Evolutionary conservation across 2,329 filamentous ascomycete species (phyloP).

Genomic region (Boeremia lycopersici): DNA sequence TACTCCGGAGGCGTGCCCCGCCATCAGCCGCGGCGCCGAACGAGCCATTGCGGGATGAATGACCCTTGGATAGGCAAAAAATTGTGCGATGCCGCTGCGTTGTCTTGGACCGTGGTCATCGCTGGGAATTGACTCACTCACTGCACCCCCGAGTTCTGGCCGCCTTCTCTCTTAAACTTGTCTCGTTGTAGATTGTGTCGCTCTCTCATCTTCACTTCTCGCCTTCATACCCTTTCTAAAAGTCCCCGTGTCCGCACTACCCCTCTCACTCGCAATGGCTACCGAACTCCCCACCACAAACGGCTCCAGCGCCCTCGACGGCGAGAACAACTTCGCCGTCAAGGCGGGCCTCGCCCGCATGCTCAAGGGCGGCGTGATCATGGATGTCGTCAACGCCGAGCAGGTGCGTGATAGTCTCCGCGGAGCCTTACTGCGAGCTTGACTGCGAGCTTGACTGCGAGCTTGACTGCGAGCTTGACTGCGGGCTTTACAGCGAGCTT

Average conservation of each 20-base stretch:
- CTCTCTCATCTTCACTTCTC: neutral
- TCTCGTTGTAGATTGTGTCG: neutral
- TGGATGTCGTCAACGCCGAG: slow-evolving; percentile 95
- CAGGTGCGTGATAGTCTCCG: slow-evolving; percentile 58
- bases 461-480: no score
- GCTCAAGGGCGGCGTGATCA: slow-evolving; percentile 99
- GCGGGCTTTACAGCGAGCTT: no score
- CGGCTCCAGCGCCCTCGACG: slow-evolving; percentile 51
- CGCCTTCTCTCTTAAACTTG: slow-evolving; percentile 13
- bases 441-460: no score
- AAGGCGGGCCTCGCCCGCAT: slow-evolving; percentile 96
- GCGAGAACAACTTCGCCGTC: slow-evolving; percentile 73
- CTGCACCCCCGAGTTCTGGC: slow-evolving; percentile 4
- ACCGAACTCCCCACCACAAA: slow-evolving; percentile 57
- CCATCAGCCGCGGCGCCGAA: slow-evolving; percentile 17
- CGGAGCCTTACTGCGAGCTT: no score
- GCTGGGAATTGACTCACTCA: slow-evolving; percentile 28
- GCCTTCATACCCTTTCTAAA: neutral
- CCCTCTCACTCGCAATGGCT: slow-evolving; percentile 45
- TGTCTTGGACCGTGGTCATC: slow-evolving; percentile 29
- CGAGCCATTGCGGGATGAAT: slow-evolving; percentile 23
- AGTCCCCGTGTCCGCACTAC: neutral
- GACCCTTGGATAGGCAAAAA: slow-evolving; percentile 31
- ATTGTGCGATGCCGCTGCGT: slow-evolving; percentile 29
- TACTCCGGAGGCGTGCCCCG: slow-evolving; percentile 14